Evolutionary conservation across 768 basidiomycete species (phyloP), one percentile per base, ranked within the genome.

Genomic region (Clavaria fumosa): DNA sequence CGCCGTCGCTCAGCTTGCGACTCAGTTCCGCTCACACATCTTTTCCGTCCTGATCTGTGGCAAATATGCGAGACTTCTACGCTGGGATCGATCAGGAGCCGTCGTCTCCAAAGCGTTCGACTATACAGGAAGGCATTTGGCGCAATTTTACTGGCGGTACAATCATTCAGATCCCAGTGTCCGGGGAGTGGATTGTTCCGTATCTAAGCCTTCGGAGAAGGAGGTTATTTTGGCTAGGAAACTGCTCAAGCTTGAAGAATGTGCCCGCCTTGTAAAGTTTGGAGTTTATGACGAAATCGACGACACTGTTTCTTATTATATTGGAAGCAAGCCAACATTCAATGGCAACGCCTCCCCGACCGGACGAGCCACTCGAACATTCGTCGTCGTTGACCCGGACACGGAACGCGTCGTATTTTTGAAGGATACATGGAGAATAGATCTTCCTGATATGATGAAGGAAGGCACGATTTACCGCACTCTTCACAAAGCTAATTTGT

Each of bases 1-100:
- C 19, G 42, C 45, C 4, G 36, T 47, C 21, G 43, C 48, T 18
- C 48, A 50, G 4, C 38, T 43, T 9, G 36, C 38, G 3, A 23
- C 42, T 18, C 48, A 50, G 43, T 50, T 43, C 30, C 34, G 36
- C 22, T 31, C 42, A n/a, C 48, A 50, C 19, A 20, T 33, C 7
- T 44, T 44, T 20, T 46, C 34, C 1, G 19, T 50, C 30, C 43
- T 50, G 18, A 28, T 49, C 9, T 15, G 48, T 14, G 18, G 6
- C 7, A 10, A 17, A 9, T 19, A 26, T 38, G 38, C 44, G 14
- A 22, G 23, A 6, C 33, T 49, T 11, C 37, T 49, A 23, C 30
- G 41, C 14, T 49, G 43, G 44, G 47, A 47, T 27, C 26, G 28
- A 17, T 34, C 34, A 10, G 47, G 44, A 22, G 39, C 35, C 3